phyloP scores from a whole-genome alignment of 1,284 basidiomycete species.

The Tilletia walkeri region DNA sequence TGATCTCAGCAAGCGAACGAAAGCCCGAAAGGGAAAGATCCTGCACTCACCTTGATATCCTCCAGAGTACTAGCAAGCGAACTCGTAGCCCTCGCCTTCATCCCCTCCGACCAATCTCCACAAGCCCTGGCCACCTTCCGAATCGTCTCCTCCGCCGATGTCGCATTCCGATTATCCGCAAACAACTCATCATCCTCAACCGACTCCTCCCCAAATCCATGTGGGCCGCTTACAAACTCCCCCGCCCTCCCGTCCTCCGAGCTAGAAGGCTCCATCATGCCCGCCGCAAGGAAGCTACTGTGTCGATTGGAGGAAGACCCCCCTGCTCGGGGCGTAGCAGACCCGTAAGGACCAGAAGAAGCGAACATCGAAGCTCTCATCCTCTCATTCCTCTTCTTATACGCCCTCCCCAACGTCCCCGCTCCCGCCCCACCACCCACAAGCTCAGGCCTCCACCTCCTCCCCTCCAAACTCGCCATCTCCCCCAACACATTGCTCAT shows the following conservation, averaged over 20 bases:
- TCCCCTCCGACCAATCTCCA: slow-evolving; percentile 7
- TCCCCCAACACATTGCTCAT: neutral
- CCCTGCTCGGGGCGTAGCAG: neutral
- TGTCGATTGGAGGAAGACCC: neutral
- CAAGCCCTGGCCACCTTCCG: neutral
- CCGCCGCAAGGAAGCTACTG: neutral
- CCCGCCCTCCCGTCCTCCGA: slow-evolving; percentile 1
- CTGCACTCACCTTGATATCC: neutral
- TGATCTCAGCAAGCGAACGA: neutral
- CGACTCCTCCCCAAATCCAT: neutral
- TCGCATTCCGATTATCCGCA: slow-evolving; percentile 3
- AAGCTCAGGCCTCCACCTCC: neutral
- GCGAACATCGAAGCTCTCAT: neutral
- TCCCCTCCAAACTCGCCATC: neutral
- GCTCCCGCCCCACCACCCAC: neutral
- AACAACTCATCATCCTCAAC: neutral
- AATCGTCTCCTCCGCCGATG: neutral
- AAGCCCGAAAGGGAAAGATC: too few species aligned
- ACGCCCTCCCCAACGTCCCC: neutral
- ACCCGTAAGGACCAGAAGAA: neutral
- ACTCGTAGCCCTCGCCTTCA: neutral
- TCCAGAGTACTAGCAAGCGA: slow-evolving; percentile 1
- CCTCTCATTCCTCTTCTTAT: slow-evolving; percentile 2
- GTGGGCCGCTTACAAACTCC: neutral
- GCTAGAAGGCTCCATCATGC: neutral